phyloP scores from a whole-genome alignment of 2,329 filamentous ascomycete species.

The Chrysoporthe cubensis region DNA sequence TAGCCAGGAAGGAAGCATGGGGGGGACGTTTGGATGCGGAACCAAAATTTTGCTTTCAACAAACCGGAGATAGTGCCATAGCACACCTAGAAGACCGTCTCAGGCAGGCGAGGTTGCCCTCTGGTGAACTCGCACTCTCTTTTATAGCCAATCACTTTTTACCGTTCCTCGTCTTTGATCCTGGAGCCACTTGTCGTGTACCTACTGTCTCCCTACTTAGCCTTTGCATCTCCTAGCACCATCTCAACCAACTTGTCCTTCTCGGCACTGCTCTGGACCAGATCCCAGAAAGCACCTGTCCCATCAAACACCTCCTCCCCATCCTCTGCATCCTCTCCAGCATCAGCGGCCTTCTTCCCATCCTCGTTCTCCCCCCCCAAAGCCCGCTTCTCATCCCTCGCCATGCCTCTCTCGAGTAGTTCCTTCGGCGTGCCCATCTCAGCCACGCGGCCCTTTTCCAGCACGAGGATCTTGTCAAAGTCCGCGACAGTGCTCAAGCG shows the following conservation, averaged over 20 bases:
- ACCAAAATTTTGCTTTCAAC: too few species aligned
- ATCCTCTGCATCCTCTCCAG: neutral
- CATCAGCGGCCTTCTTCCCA: neutral
- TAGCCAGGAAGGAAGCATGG: too few species aligned
- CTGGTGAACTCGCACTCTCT: neutral
- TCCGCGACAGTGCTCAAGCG: constrained; percentile 51
- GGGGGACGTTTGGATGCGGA: too few species aligned
- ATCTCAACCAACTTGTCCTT: constrained; percentile 36
- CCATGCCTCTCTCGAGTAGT: constrained; percentile 45
- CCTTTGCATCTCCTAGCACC: constrained; percentile 33
- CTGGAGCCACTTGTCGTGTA: neutral
- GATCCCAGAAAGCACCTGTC: constrained; percentile 36
- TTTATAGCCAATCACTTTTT: neutral
- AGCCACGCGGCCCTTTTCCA: constrained; percentile 51
- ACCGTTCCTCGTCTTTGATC: neutral
- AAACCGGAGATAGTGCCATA: too few species aligned
- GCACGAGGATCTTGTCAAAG: constrained; percentile 54
- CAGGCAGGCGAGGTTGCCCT: too few species aligned
- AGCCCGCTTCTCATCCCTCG: constrained; percentile 30
- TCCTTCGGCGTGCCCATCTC: constrained; percentile 46
- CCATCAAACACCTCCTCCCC: constrained; percentile 29
- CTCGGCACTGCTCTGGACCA: constrained; percentile 38
- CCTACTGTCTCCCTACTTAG: neutral
- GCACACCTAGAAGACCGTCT: too few species aligned
- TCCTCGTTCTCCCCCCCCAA: neutral